Base-by-base conservation (phyloP, 2,329 filamentous ascomycete species). In the Alternaria atra region DNA sequence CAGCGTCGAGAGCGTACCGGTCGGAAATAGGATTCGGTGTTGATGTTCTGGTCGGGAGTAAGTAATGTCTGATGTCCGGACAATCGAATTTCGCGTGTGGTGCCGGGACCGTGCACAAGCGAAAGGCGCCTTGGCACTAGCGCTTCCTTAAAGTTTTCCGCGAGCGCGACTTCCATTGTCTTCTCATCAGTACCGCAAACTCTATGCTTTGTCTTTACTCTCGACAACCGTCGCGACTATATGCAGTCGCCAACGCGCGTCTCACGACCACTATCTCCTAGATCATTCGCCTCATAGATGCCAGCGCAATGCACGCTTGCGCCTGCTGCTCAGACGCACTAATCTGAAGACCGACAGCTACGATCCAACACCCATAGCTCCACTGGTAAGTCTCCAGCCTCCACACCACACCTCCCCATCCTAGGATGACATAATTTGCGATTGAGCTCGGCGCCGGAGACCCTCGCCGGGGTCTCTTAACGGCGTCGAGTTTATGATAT, bases 361-460 rank as follows among this genome's bases (percentile, higher is more conserved):
- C 57, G 27, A 43, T 2, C 39, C 23, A n/a, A 27, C 46, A 51
- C 52, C 40, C 42, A 55, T 55, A 30, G 29, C 32, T 56, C 39
- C 17, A 67, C 55, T 67, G 65, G 73, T 75, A 73, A 60, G 73
- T 72, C 42, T 51, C 37, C 58, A 48, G 17, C 39, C 48, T 61
- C 35, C 39, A 55, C 35, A 52, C 20, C 46, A 27, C 13, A 59
- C 35, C 42, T 43, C 60, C 51, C 61, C 55, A 43, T 60, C 48
- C 56, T 58, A 90, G 92, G 94, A 97, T 97, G 93, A 91, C 85
- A 91, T 92, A 97, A 97, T 97, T 97, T 97, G 93, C 94, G 93
- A 94, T 94, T 96, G 93, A 97, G 91, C 87, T 85, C 83, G 80
- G 81, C 81, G 84, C 89, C 88, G 94, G 93, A 92, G 86, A 84